A percentile compares a stretch with the other conserved stretches of the same genome.
These are phyloP conservation scores for Dryas alaskensis DNA, from an alignment of 306 rosid species.

Conservation along the genomic window DNA sequence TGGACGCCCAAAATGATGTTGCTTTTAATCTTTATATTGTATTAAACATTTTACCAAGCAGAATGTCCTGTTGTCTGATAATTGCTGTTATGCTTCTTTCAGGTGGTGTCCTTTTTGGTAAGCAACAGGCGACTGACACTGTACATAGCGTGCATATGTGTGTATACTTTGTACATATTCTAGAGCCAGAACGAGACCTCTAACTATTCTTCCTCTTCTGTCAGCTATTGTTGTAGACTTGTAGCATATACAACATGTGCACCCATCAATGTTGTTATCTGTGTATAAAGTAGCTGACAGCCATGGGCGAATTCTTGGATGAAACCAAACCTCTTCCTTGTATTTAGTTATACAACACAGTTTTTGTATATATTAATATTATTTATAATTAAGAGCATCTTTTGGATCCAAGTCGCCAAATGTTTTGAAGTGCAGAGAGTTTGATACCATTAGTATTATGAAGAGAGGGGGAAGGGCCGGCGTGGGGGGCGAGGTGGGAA, in stretches of 20 bases:
- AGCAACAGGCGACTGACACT: background rate
- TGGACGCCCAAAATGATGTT: background rate
- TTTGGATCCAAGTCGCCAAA: background rate
- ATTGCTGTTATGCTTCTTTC: conserved; percentile 24
- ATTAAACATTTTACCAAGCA: background rate
- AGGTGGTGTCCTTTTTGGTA: conserved; percentile 99
- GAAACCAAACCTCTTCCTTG: background rate
- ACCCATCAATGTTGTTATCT: background rate
- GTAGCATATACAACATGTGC: background rate
- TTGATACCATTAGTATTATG: background rate
- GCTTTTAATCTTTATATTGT: background rate
- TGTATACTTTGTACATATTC: conserved; percentile 30
- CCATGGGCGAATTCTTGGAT: background rate
- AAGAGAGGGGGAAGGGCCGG: too few relatives aligned
- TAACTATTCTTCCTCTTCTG: too few relatives aligned
- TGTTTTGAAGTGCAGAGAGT: background rate
- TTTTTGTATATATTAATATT: background rate
- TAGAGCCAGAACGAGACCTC: background rate
- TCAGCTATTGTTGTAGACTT: background rate
- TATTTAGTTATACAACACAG: background rate
- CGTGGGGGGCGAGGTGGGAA: too few relatives aligned
- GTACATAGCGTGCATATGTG: conserved; percentile 38
- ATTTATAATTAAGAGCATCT: background rate
- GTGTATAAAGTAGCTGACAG: background rate
- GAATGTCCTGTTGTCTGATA: background rate